Base-by-base conservation (phyloP, 225 moss, liverwort and hornwort genomes). In the Straminergon stramineum region DNA sequence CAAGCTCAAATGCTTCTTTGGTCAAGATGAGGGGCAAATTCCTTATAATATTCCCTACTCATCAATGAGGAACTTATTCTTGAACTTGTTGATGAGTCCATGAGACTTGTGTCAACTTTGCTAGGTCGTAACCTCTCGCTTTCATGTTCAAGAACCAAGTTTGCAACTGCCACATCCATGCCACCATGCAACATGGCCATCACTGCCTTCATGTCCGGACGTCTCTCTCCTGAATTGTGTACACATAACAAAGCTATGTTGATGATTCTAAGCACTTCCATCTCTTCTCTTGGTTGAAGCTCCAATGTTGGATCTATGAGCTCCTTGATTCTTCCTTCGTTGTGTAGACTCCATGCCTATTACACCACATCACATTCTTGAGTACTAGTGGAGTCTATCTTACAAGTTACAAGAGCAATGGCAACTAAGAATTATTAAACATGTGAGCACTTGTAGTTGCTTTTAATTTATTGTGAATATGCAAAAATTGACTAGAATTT, bases 371-470 rank as follows among this genome's bases (percentile, higher is more conserved):
- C 13, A 80, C 12, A 80, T 41, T 80, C 8, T 80, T 80, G 1
- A 80, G 7, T 39, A 45, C 32, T 1, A 15, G 0, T 34, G 7
- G 22, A 43, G 15, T 32, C n/a, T n/a, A n/a, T n/a, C n/a, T n/a
- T n/a, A n/a, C 10, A 60, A 41, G 31, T 60, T 15, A 31, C 2
- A 39, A 81, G 5, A 81, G 10, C 5, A 13, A 4, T 20, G 31
- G 2, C 20, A 48, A 34, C 10, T 22, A 63, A 22, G 3, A 58
- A 1, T n/a, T 11, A 57, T 17, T 27, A 7, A 39, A 58, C 1
- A 0, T 18, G 7, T 7, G 3, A 39, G 12, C 17, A 39, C 4
- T 3, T 0, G 0, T 18, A 39, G 11, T 58, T 39, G 39, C 1
- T 58, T 39, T 48, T 48, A 48, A 28, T 11, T n/a, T 11, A 27